Percentiles rank a stretch among this genome's conserved stretches.
Conservation (phyloP, 331 rosid genomes). For the Rosa hybrid region DNA sequence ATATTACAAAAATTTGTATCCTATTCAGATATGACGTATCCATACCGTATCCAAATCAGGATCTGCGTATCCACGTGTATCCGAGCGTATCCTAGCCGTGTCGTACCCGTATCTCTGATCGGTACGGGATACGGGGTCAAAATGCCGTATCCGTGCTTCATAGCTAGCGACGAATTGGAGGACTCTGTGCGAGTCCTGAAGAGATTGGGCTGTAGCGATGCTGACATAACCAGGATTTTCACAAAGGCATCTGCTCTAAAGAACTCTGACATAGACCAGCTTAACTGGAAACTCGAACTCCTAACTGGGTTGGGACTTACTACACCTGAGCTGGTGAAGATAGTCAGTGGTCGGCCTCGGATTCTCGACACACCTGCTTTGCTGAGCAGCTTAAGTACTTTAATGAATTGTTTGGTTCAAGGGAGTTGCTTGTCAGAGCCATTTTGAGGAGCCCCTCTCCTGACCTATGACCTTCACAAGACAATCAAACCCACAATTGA, state of each 20-base stretch:
- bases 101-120: too few species aligned
- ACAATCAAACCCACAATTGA: constrained; percentile 41
- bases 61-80: too few species aligned
- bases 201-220: constrained; percentile 65
- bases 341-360: constrained; percentile 61
- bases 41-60: too few species aligned
- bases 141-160: too few species aligned
- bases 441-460: constrained; percentile 73
- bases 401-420: constrained; percentile 58
- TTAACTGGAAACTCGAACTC: constrained; percentile 52
- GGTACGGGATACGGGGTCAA: too few species aligned
- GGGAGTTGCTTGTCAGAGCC: constrained; percentile 61
- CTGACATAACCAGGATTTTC: constrained; percentile 46
- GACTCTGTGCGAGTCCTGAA: constrained; percentile 48
- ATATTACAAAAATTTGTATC: too few species aligned
- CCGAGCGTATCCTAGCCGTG: too few species aligned
- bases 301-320: constrained; percentile 53
- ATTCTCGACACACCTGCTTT: constrained; percentile 47
- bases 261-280: constrained; percentile 35
- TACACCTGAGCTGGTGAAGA: constrained; percentile 58
- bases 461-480: constrained; percentile 43
- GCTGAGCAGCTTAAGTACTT: constrained; percentile 56
- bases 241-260: constrained; percentile 46
- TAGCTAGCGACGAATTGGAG: constrained; percentile 8
- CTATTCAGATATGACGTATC: too few species aligned